A percentile compares a stretch with the other conserved stretches of the same genome.
Conservation (phyloP, 2,329 filamentous ascomycete genomes). For the Botrytis sinoallii region DNA sequence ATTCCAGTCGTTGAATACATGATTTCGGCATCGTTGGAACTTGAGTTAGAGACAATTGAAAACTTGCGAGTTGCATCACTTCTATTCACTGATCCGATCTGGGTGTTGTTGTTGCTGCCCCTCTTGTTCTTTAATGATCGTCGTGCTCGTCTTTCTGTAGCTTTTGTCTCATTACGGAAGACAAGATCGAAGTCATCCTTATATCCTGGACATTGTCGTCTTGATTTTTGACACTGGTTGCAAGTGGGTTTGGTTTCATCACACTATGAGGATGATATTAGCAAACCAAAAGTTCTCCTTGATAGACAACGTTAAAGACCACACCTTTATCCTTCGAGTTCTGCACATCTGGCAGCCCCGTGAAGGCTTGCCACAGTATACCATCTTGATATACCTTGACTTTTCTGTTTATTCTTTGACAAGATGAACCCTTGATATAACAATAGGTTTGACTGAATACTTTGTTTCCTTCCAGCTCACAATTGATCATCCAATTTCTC, state of each 20-base stretch:
- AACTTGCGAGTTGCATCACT: constrained; percentile 17
- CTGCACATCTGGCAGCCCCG: constrained; percentile 73
- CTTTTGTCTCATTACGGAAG: constrained; percentile 69
- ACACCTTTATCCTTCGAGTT: constrained; percentile 69
- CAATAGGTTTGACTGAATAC: background rate
- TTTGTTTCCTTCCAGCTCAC: background rate
- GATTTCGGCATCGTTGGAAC: background rate
- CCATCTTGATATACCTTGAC: constrained; percentile 46
- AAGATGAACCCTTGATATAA: background rate
- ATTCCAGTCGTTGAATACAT: background rate
- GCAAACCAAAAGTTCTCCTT: constrained; percentile 26
- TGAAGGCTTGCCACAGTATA: constrained; percentile 64
- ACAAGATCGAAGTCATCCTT: constrained; percentile 70
- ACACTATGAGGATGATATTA: constrained; percentile 47
- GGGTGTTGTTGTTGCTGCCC: constrained; percentile 1
- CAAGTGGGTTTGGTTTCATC: constrained; percentile 66
- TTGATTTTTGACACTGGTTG: constrained; percentile 61
- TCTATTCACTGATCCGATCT: background rate
- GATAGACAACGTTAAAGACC: constrained; percentile 23
- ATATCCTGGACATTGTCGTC: constrained; percentile 63
- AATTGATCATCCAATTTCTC: background rate
- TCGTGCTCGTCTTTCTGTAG: constrained; percentile 60
- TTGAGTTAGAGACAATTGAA: background rate
- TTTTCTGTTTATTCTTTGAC: background rate
- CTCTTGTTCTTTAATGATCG: constrained; percentile 52